Evolutionary conservation across 306 rosid species (phyloP).

Genomic region (Phaseolus lunatus): DNA sequence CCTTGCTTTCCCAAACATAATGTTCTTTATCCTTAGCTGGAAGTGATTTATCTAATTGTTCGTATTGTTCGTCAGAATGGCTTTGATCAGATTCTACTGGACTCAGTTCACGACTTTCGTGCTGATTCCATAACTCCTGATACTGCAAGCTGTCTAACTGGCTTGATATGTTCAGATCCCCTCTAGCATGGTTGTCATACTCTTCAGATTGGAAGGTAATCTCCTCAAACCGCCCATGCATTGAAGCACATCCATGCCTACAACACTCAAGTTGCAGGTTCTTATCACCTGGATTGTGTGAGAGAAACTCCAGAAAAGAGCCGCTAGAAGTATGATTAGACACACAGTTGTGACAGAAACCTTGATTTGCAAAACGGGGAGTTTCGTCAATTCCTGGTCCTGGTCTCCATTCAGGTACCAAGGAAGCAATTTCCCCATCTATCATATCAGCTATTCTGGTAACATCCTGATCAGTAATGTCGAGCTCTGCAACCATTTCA

Average conservation of each 20-base stretch:
- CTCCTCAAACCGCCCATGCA: conserved; percentile 95
- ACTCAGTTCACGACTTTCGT: conserved; percentile 70
- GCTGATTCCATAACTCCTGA: conserved; percentile 68
- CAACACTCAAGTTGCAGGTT: conserved; percentile 67
- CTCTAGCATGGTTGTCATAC: conserved; percentile 57
- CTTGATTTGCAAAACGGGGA: conserved; percentile 62
- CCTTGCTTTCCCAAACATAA: conserved; percentile 45
- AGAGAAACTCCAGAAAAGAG: conserved; percentile 59
- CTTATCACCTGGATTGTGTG: conserved; percentile 50
- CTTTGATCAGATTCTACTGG: conserved; percentile 72
- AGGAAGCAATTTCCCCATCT: conserved; percentile 80
- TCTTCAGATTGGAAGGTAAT: conserved; percentile 75
- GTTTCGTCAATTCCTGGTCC: conserved; percentile 82
- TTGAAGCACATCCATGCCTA: conserved; percentile 72
- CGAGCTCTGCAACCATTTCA: conserved; percentile 95
- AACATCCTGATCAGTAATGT: conserved; percentile 89
- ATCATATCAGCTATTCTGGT: conserved; percentile 94
- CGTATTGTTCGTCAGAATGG: conserved; percentile 77
- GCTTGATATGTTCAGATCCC: conserved; percentile 52
- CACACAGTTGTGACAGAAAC: conserved; percentile 72
- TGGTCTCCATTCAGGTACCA: conserved; percentile 84
- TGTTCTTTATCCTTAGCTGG: conserved; percentile 49
- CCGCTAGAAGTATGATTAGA: conserved; percentile 69
- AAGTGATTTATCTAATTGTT: conserved; percentile 53
- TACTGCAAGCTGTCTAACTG: conserved; percentile 52